Conservation (phyloP, 805 yeast genomes). For the Candida sphagnicola region DNA sequence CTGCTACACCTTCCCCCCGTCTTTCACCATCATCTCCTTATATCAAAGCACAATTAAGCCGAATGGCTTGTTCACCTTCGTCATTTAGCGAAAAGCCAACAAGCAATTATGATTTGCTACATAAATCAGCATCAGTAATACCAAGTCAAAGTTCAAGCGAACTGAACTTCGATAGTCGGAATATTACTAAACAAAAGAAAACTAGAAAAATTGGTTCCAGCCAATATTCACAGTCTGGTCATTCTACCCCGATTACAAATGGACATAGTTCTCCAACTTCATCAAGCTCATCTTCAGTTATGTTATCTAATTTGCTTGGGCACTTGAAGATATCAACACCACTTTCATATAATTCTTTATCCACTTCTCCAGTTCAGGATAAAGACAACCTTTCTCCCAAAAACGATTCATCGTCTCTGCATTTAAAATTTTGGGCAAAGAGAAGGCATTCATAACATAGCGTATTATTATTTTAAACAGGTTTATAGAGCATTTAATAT, state of each 20-base stretch:
- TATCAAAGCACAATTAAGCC: neutral
- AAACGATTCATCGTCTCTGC: slow-evolving; percentile 1
- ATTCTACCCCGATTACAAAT: neutral
- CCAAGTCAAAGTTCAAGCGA: slow-evolving; percentile 1
- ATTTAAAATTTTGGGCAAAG: slow-evolving; percentile 3
- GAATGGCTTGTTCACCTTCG: neutral
- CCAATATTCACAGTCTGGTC: neutral
- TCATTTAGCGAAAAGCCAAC: neutral
- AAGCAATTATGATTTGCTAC: neutral
- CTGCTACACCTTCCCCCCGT: neutral
- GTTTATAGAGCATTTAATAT: neutral
- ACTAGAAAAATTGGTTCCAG: neutral
- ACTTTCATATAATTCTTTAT: neutral
- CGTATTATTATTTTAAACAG: neutral
- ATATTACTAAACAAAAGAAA: neutral
- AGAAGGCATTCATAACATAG: neutral
- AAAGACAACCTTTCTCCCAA: slow-evolving; percentile 1
- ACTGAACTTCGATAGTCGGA: neutral
- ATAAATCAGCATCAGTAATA: neutral
- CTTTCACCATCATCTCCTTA: neutral
- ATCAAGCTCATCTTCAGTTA: neutral
- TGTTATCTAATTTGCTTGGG: slow-evolving; percentile 1
- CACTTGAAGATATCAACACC: slow-evolving; percentile 1
- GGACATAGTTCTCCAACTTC: slow-evolving; percentile 1
- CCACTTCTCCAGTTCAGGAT: slow-evolving; percentile 1